A percentile compares a stretch with the other conserved stretches of the same genome.
Conservation (phyloP, 768 basidiomycete species). For the Candolleomyces aberdarensis region DNA sequence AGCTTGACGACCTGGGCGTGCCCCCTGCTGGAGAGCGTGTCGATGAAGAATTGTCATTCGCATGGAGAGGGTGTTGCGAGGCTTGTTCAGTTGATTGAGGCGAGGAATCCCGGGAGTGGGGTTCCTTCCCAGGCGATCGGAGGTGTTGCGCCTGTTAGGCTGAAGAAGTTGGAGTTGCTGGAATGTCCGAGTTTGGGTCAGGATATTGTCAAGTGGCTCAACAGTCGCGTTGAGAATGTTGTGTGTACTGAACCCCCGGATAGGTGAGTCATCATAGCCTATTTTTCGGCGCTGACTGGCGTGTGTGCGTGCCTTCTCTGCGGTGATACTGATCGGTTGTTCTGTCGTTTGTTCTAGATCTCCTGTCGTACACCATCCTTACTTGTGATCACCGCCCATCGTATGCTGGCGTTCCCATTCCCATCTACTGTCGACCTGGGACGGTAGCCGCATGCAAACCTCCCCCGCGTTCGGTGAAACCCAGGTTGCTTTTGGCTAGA, state of each 20-base stretch:
- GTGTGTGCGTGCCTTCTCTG: background rate
- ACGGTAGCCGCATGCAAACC: background rate
- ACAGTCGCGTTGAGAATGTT: constrained; percentile 57
- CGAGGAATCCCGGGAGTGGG: constrained; percentile 57
- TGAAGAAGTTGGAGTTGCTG: constrained; percentile 59
- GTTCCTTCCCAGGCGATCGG: constrained; percentile 29
- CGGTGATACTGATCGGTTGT: background rate
- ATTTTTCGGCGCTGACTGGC: constrained; percentile 2
- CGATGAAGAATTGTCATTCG: constrained; percentile 61
- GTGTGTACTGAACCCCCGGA: constrained; percentile 59
- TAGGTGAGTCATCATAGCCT: constrained; percentile 26
- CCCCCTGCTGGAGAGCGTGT: constrained; percentile 56
- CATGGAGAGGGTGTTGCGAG: constrained; percentile 64
- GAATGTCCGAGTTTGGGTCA: constrained; percentile 65
- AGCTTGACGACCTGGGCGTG: constrained; percentile 52
- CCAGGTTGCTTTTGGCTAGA: background rate
- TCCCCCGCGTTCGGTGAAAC: background rate
- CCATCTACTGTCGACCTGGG: background rate
- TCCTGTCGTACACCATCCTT: constrained; percentile 5
- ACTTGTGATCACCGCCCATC: constrained; percentile 1
- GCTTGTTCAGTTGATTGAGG: constrained; percentile 70
- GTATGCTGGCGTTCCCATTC: background rate
- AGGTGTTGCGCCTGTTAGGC: constrained; percentile 48
- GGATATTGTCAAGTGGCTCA: constrained; percentile 71
- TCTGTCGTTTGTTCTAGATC: background rate